Percentiles rank a stretch among this genome's conserved stretches.
Evolutionary conservation across 257 asterid species (phyloP).

Genomic region (Orobanche coerulescens): DNA sequence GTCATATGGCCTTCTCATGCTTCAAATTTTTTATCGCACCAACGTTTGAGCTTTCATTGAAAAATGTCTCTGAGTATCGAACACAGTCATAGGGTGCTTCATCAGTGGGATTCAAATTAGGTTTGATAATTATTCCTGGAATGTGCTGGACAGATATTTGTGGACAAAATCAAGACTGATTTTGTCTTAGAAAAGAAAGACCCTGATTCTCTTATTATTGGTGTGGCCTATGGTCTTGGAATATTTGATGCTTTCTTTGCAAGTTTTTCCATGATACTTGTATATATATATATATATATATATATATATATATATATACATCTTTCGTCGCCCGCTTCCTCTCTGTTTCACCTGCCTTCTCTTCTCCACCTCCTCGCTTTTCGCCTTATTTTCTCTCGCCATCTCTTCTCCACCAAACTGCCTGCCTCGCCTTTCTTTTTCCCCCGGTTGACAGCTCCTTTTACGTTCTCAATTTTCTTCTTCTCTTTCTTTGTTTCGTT

Average conservation of each 20-base stretch:
- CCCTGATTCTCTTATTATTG: conserved; percentile 37
- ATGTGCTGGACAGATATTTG: conserved; percentile 43
- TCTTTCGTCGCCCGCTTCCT: too few relatives aligned
- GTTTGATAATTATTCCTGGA: conserved; percentile 1
- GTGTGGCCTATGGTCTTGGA: conserved; percentile 66
- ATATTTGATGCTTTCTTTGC: conserved; percentile 79
- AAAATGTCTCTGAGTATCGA: neutral
- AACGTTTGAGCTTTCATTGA: neutral
- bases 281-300: too few relatives aligned
- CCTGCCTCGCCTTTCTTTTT: too few relatives aligned
- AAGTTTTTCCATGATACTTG: conserved; percentile 88
- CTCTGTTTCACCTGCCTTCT: too few relatives aligned
- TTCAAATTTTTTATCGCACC: neutral
- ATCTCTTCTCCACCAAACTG: too few relatives aligned
- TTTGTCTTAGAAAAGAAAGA: conserved; percentile 33
- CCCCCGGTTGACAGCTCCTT: too few relatives aligned
- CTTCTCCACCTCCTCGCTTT: too few relatives aligned
- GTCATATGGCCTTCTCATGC: neutral
- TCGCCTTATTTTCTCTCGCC: too few relatives aligned
- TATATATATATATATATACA: too few relatives aligned
- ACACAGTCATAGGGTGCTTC: neutral
- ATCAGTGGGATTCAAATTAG: neutral
- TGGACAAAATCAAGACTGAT: conserved; percentile 54
- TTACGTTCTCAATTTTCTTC: too few relatives aligned
- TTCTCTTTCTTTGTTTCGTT: too few relatives aligned